Evolutionary conservation across 108 stramenopile genomes (phyloP).

Genomic region (Fragilaria radians): DNA sequence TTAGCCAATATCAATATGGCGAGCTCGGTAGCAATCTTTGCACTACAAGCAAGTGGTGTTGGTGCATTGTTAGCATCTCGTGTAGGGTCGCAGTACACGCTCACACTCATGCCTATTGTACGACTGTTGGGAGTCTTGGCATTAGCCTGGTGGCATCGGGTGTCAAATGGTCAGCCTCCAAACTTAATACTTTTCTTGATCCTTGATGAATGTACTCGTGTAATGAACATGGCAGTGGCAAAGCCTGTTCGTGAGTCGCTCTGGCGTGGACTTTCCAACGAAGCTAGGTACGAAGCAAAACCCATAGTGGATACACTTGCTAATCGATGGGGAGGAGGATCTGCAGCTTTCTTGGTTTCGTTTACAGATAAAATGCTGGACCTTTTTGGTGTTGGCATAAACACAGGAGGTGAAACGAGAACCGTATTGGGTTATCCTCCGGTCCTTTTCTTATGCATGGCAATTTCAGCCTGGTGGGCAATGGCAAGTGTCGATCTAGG

Average conservation of each 20-base stretch:
- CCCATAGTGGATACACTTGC: constrained; percentile 87
- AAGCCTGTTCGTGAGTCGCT: constrained; percentile 84
- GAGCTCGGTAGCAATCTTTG: constrained; percentile 72
- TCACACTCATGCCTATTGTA: constrained; percentile 76
- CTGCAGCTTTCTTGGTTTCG: constrained; percentile 78
- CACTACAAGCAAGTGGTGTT: constrained; percentile 68
- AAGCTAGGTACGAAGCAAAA: constrained; percentile 87
- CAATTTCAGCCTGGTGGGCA: constrained; percentile 78
- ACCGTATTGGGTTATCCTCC: constrained; percentile 74
- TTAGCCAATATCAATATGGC: constrained; percentile 85
- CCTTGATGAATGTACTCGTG: constrained; percentile 82
- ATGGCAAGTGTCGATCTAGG: constrained; percentile 80
- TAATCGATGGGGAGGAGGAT: constrained; percentile 88
- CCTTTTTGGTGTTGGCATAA: constrained; percentile 29
- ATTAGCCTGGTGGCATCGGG: constrained; percentile 78
- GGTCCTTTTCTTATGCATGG: constrained; percentile 57
- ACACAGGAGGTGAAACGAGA: constrained; percentile 34
- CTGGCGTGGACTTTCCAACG: constrained; percentile 80
- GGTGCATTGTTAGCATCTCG: constrained; percentile 65
- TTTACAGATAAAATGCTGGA: constrained; percentile 48
- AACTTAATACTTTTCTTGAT: constrained; percentile 72
- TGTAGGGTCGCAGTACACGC: constrained; percentile 61
- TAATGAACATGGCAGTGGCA: constrained; percentile 82
- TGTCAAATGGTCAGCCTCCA: constrained; percentile 55
- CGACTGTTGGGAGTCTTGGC: constrained; percentile 55